phyloP scores from a whole-genome alignment of 768 basidiomycete species.

The Leccinum sublutescens region DNA sequence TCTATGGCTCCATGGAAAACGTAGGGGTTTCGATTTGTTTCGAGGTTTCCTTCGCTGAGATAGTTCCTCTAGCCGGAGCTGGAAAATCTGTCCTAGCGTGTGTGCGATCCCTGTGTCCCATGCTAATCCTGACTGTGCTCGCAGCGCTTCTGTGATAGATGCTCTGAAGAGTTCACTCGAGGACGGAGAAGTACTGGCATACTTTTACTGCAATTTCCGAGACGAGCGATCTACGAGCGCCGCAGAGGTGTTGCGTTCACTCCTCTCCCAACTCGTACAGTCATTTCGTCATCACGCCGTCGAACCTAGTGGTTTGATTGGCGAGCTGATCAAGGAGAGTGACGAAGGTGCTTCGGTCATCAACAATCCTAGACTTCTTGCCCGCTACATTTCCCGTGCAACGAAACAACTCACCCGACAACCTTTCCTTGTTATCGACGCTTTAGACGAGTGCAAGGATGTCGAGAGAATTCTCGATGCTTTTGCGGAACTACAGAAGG shows the following conservation, averaged over 20 bases:
- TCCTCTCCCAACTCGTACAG: conserved; percentile 16
- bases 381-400: conserved; percentile 1
- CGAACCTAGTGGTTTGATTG: background rate
- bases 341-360: background rate
- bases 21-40: background rate
- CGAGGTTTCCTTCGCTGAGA: background rate
- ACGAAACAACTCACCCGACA: background rate
- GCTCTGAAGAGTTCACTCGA: background rate
- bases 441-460: background rate
- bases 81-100: conserved; percentile 20
- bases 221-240: conserved; percentile 7
- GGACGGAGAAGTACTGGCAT: conserved; percentile 4
- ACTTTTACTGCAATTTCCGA: conserved; percentile 25
- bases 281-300: background rate
- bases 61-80: conserved; percentile 3
- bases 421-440: conserved; percentile 14
- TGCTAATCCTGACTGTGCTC: background rate
- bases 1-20: conserved; percentile 18
- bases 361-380: background rate
- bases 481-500: background rate
- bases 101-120: background rate
- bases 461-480: background rate
- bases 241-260: conserved; percentile 14
- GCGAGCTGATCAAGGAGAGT: background rate
- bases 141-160: conserved; percentile 16